Evolutionary conservation across 2,329 filamentous ascomycete species (phyloP).

Genomic region (Botryotinia globosa): DNA sequence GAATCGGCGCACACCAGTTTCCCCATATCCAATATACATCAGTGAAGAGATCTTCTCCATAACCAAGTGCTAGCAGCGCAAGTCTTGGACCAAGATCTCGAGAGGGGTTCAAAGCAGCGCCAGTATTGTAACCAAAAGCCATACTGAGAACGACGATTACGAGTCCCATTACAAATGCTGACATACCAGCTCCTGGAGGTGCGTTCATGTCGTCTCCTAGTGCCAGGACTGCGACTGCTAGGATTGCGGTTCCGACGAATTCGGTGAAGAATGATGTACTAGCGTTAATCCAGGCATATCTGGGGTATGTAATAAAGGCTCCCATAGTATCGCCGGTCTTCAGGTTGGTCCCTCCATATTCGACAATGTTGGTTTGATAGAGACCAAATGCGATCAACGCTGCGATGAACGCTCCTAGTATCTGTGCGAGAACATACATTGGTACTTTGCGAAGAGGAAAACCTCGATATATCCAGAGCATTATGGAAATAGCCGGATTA

Average conservation of each 20-base stretch:
- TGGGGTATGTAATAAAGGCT: slow-evolving; percentile 47
- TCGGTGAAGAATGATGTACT: slow-evolving; percentile 48
- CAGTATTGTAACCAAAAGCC: slow-evolving; percentile 48
- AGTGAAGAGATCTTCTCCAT: slow-evolving; percentile 43
- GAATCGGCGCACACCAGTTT: slow-evolving; percentile 42
- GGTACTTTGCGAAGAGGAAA: slow-evolving; percentile 52
- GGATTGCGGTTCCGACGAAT: slow-evolving; percentile 44
- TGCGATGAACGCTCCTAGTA: slow-evolving; percentile 51
- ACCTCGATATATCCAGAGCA: slow-evolving; percentile 49
- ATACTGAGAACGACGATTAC: slow-evolving; percentile 41
- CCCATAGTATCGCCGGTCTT: slow-evolving; percentile 38
- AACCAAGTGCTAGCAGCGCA: slow-evolving; percentile 46
- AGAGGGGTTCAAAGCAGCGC: slow-evolving; percentile 48
- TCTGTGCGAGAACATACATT: slow-evolving; percentile 51
- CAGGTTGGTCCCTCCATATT: slow-evolving; percentile 28
- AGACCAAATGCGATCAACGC: slow-evolving; percentile 46
- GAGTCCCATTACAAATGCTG: slow-evolving; percentile 48
- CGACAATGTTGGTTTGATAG: slow-evolving; percentile 42
- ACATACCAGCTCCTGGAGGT: slow-evolving; percentile 50
- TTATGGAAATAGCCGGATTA: slow-evolving; percentile 45
- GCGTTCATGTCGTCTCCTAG: slow-evolving; percentile 48
- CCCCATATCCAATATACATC: slow-evolving; percentile 45
- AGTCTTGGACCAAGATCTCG: slow-evolving; percentile 51
- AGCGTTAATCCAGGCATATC: slow-evolving; percentile 41
- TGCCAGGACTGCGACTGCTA: slow-evolving; percentile 45